Evolutionary conservation across 2,329 filamentous ascomycete genomes (phyloP), one percentile per base, ranked within the genome.

Genomic region (Aquanectria penicillioides): DNA sequence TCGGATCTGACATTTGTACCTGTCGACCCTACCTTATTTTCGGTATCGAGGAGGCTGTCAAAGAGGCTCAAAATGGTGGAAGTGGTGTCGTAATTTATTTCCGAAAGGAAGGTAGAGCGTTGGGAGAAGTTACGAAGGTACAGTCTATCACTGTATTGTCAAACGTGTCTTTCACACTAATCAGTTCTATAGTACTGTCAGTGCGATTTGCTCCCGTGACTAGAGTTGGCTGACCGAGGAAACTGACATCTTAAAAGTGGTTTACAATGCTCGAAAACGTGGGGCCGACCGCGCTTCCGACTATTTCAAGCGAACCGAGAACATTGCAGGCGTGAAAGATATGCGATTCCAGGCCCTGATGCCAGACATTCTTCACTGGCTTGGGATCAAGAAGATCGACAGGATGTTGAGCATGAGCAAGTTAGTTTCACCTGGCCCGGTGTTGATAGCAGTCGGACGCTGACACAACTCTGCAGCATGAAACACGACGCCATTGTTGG

Each of bases 351-450:
- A 98, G 81, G 94, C 94, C 23, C 83, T 99, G 52, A 98, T 98
- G 95, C 94, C 95, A 28, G 93, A 97, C 75, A 97, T 98, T 66
- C 84, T 98, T 51, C 95, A 98, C 78, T 98, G 95, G 95, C 86
- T 99, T 25, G 95, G 95, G 62, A 97, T 99, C 73, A 95, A 91
- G 74, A 98, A 98, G 83, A 98, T 99, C 73, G 95, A 99, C 76
- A 86, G 94, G 60, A 99, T 98, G 95, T 81, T 97, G 69, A 97
- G 92, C 80, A 98, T 98, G 95, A 97, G 92, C 78, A 97, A 98
- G 89, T 91, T 73, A 81, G 88, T 81, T 23, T n/a, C 40, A 29
- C 38, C 47, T 15, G 36, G 22, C 17, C 46, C 40, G 60, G 57
- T 50, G 31, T 18, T 46, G 37, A 31, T 37, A 49, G 62, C 59